These are phyloP conservation scores for Emmonsiellopsis sp. DNA, from an alignment of 2,329 filamentous ascomycete genomes.

Conservation along the genomic window DNA sequence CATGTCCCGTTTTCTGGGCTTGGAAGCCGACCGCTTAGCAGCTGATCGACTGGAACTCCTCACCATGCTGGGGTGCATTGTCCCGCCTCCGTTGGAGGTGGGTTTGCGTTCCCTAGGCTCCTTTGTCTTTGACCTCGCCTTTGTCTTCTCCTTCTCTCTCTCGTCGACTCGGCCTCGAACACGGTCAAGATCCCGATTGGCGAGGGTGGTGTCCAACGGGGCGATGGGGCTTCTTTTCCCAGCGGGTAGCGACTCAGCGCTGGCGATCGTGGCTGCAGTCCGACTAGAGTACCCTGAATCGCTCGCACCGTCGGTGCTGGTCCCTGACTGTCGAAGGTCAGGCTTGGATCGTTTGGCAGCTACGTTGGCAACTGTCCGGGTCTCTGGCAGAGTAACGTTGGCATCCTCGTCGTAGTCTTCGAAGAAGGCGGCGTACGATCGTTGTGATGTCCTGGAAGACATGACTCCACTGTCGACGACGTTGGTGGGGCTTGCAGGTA, in stretches of 20 bases:
- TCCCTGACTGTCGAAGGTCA: constrained; percentile 27
- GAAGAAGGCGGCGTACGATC: constrained; percentile 32
- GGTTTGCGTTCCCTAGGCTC: constrained; percentile 17
- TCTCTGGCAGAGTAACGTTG: constrained; percentile 35
- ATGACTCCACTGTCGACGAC: constrained; percentile 17
- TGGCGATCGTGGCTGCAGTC: constrained; percentile 43
- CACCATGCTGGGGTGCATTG: constrained; percentile 26
- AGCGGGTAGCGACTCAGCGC: constrained; percentile 42
- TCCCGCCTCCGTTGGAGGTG: constrained; percentile 19
- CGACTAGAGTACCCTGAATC: constrained; percentile 56
- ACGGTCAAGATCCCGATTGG: constrained; percentile 9
- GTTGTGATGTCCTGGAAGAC: constrained; percentile 22
- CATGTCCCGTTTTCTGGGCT: constrained; percentile 23
- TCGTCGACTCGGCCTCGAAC: constrained; percentile 13
- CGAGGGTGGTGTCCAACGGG: constrained; percentile 28
- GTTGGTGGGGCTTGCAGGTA: constrained; percentile 7
- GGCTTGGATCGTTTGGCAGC: constrained; percentile 39
- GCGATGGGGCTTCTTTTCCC: constrained; percentile 30
- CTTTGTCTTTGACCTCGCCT: constrained; percentile 6
- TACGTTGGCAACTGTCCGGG: constrained; percentile 42
- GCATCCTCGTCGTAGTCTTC: constrained; percentile 41
- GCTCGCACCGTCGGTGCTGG: constrained; percentile 39
- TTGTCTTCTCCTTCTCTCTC: constrained; percentile 21
- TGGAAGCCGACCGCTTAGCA: constrained; percentile 24
- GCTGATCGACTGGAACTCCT: constrained; percentile 22